A percentile compares a stretch with the other conserved stretches of the same genome.
These are phyloP conservation scores for Aspergillus spinulosporus DNA, from an alignment of 2,329 filamentous ascomycete species.

Conservation along the genomic window DNA sequence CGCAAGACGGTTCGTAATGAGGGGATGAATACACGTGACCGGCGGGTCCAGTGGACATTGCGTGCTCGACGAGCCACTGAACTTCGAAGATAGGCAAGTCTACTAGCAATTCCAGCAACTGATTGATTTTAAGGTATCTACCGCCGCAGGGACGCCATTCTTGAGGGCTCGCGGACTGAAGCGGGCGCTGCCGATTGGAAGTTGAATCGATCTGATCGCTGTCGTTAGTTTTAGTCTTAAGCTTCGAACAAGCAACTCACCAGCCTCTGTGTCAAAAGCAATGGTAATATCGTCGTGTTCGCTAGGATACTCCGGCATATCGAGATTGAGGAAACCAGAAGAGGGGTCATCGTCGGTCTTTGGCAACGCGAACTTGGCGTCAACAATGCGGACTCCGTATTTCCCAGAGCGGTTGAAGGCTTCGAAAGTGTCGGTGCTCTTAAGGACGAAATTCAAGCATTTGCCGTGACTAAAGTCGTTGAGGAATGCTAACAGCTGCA, in stretches of 20 bases:
- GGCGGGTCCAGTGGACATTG: conserved; percentile 1
- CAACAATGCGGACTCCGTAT: conserved; percentile 73
- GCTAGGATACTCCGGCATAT: conserved; percentile 83
- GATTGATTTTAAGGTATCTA: conserved; percentile 20
- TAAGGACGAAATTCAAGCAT: conserved; percentile 85
- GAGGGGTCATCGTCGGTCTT: conserved; percentile 54
- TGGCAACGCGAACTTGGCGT: conserved; percentile 87
- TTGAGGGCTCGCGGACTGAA: conserved; percentile 40
- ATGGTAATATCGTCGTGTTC: conserved; percentile 92
- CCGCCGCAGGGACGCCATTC: conserved; percentile 44
- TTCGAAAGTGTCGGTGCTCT: conserved; percentile 81
- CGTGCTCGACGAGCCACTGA: not conserved
- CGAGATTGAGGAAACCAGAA: conserved; percentile 76
- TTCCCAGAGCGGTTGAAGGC: conserved; percentile 64
- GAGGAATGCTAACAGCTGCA: conserved; percentile 83
- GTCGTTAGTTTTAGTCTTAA: conserved; percentile 9
- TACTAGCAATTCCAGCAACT: not conserved
- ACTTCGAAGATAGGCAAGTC: no score
- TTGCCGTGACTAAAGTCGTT: conserved; percentile 83
- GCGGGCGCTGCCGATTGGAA: conserved; percentile 43
- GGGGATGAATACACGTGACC: conserved; percentile 9
- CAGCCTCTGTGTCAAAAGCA: conserved; percentile 74
- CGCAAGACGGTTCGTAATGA: not conserved
- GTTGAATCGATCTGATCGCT: conserved; percentile 35
- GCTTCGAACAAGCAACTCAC: conserved; percentile 52